Evolutionary conservation across 257 asterid genomes (phyloP).

Genomic region (Solanum neorickii): DNA sequence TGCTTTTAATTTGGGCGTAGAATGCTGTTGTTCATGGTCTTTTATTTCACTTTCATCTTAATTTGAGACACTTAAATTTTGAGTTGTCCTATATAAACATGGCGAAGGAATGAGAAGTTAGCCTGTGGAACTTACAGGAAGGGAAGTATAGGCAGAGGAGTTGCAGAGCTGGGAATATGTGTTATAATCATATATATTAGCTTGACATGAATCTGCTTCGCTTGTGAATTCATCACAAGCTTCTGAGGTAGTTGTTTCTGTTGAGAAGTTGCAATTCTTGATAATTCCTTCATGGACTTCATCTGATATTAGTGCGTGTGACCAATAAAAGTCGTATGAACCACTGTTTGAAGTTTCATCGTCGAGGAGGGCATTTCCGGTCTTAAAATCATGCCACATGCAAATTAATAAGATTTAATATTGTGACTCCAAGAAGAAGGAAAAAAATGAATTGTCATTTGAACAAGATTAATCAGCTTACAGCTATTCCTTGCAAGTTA

Average conservation of each 20-base stretch:
- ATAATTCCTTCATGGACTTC: slow-evolving; percentile 38
- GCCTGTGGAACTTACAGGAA: background rate
- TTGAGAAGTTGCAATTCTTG: slow-evolving; percentile 34
- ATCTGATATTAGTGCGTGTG: slow-evolving; percentile 49
- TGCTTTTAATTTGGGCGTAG: background rate
- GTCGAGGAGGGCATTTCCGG: slow-evolving; percentile 54
- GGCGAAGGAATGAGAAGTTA: background rate
- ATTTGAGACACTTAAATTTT: background rate
- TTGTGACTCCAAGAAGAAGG: background rate
- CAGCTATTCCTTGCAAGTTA: slow-evolving; percentile 9
- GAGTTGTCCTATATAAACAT: background rate
- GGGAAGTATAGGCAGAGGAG: background rate
- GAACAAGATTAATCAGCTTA: background rate
- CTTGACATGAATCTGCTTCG: slow-evolving; percentile 8
- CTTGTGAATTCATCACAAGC: slow-evolving; percentile 3
- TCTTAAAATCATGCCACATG: slow-evolving; percentile 14
- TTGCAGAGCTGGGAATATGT: slow-evolving; percentile 47
- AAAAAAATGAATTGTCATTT: background rate
- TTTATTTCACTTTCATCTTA: background rate
- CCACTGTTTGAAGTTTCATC: slow-evolving; percentile 15
- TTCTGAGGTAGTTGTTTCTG: background rate
- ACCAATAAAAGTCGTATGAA: slow-evolving; percentile 41
- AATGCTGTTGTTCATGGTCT: background rate
- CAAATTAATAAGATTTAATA: background rate
- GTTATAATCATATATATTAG: slow-evolving; percentile 16